Evolutionary conservation across 441 rosid species (phyloP).

Genomic region (Pelargonium citronellum): DNA sequence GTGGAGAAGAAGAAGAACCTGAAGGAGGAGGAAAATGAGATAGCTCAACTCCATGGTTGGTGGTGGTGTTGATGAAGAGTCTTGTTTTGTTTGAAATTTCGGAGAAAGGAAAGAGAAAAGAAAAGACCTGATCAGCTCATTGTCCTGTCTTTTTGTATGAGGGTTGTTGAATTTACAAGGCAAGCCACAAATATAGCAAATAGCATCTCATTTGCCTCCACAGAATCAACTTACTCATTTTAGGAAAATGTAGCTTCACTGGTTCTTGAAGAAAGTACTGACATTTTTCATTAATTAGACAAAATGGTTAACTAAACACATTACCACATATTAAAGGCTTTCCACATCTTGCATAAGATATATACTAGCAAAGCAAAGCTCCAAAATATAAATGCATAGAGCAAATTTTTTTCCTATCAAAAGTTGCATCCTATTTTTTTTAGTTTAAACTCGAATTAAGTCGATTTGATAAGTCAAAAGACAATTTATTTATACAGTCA

Average conservation of each 20-base stretch:
- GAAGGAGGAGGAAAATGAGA: slow-evolving; percentile 1
- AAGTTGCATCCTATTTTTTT: too few relatives aligned
- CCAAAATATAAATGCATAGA: too few relatives aligned
- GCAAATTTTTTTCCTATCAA: too few relatives aligned
- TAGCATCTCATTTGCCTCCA: not conserved
- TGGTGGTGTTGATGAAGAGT: not conserved
- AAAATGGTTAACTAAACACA: not conserved
- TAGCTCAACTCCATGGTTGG: slow-evolving; percentile 1
- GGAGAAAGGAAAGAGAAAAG: not conserved
- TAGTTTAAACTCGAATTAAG: too few relatives aligned
- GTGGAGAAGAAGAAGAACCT: slow-evolving; percentile 5
- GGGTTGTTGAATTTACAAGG: slow-evolving; percentile 6
- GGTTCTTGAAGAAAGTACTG: not conserved
- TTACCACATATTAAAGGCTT: not conserved
- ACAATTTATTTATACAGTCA: too few relatives aligned
- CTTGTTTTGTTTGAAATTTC: not conserved
- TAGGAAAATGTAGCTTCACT: slow-evolving; percentile 1
- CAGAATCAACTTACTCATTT: not conserved
- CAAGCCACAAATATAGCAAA: slow-evolving; percentile 3
- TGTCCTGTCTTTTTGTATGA: slow-evolving; percentile 1
- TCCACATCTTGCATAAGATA: too few relatives aligned
- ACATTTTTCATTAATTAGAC: not conserved
- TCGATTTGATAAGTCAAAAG: too few relatives aligned
- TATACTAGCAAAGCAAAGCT: too few relatives aligned
- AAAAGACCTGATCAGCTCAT: slow-evolving; percentile 1